Percentiles rank a stretch among this genome's conserved stretches.
Evolutionary conservation across 257 asterid species (phyloP).

Genomic region (Scutellaria galericulata): DNA sequence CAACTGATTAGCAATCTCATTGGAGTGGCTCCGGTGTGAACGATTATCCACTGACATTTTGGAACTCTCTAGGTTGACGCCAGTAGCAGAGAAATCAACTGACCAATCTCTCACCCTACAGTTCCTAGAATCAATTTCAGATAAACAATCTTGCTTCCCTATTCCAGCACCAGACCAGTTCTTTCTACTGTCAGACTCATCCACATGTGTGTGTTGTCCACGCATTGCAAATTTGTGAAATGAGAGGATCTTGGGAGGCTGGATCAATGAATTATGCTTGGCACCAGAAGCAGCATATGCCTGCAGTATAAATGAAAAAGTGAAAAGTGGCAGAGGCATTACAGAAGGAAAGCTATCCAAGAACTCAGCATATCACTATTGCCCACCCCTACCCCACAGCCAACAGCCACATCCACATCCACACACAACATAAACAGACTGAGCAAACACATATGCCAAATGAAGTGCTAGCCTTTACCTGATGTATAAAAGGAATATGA

Average conservation of each 20-base stretch:
- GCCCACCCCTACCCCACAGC: not conserved
- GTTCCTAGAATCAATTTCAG: conserved; percentile 97
- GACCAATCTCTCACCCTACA: conserved; percentile 99
- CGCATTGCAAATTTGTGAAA: conserved; percentile 96
- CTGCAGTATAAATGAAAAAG: conserved; percentile 48
- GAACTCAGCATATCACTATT: conserved; percentile 1
- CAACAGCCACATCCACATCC: conserved; percentile 6
- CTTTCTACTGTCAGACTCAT: conserved; percentile 70
- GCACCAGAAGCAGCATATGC: conserved; percentile 90
- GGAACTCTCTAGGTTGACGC: conserved; percentile 75
- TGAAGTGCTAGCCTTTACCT: not conserved
- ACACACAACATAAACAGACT: not conserved
- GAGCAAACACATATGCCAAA: conserved; percentile 9
- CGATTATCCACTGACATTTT: conserved; percentile 63
- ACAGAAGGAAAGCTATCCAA: conserved; percentile 29
- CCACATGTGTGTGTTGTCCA: conserved; percentile 71
- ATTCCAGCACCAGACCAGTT: conserved; percentile 78
- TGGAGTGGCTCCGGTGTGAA: conserved; percentile 76
- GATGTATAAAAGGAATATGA: conserved; percentile 9
- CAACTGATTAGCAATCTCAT: conserved; percentile 73
- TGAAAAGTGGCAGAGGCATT: conserved; percentile 31
- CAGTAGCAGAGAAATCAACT: conserved; percentile 95
- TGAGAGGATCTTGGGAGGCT: conserved; percentile 92
- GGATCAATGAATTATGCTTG: conserved; percentile 56
- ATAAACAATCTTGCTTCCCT: conserved; percentile 83